Conservation (phyloP, 2,329 filamentous ascomycete species). For the Epichloe uncinata region DNA sequence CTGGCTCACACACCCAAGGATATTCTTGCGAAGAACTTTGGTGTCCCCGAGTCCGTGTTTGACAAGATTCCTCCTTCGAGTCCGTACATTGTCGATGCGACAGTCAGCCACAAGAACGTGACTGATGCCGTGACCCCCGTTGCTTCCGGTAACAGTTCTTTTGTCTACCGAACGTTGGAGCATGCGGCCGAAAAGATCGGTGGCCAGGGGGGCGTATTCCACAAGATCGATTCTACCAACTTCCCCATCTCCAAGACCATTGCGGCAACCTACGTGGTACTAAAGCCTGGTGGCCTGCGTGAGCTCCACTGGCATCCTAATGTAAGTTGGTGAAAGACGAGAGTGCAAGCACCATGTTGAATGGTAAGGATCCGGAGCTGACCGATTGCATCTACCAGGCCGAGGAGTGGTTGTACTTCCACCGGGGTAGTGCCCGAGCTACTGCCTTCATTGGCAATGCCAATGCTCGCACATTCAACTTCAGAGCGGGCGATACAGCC, state of each 20-base stretch:
- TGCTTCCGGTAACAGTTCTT: constrained; percentile 44
- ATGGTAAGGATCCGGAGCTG: background rate
- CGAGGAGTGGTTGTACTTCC: constrained; percentile 61
- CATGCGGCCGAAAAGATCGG: constrained; percentile 43
- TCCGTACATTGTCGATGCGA: constrained; percentile 49
- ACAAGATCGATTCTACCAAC: constrained; percentile 52
- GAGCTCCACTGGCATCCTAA: constrained; percentile 62
- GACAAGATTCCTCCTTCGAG: constrained; percentile 40
- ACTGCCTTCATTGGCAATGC: constrained; percentile 51
- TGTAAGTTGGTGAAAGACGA: constrained; percentile 18
- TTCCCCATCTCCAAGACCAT: constrained; percentile 55
- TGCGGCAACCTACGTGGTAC: constrained; percentile 48
- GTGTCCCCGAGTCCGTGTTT: constrained; percentile 46
- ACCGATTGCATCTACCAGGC: constrained; percentile 26
- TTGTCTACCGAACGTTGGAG: constrained; percentile 45
- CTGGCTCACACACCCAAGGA: constrained; percentile 48
- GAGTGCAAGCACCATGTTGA: no score
- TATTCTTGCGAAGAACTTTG: constrained; percentile 57
- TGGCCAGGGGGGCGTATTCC: constrained; percentile 47
- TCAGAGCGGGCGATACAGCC: constrained; percentile 52
- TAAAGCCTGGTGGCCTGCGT: constrained; percentile 48
- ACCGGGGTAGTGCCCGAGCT: constrained; percentile 47
- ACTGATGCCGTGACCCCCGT: constrained; percentile 26
- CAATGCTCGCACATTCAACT: constrained; percentile 53
- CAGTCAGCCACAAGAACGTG: constrained; percentile 31